A percentile compares a stretch with the other conserved stretches of the same genome.
Conservation (phyloP, 1,139 yeast genomes). For the Kodamaea alishanica region DNA sequence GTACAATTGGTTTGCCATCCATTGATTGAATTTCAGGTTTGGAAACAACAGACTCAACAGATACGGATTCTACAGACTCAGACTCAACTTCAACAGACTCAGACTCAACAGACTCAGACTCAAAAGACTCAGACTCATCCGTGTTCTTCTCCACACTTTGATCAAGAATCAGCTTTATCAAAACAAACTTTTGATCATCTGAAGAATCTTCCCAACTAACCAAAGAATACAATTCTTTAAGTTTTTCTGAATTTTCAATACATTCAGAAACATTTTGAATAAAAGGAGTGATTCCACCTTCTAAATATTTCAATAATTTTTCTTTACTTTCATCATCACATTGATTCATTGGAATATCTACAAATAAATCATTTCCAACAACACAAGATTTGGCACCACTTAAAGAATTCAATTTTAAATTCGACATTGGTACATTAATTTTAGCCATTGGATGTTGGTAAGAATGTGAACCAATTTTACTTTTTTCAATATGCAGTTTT, state of each 20-base stretch:
- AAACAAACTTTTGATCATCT: slow-evolving; percentile 17
- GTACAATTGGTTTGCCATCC: slow-evolving; percentile 1
- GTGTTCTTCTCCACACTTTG: neutral
- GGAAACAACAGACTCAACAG: neutral
- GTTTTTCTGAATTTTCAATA: slow-evolving; percentile 26
- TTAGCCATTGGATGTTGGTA: slow-evolving; percentile 33
- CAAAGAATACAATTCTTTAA: slow-evolving; percentile 19
- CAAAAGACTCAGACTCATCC: neutral
- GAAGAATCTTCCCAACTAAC: slow-evolving; percentile 12
- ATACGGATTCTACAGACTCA: neutral
- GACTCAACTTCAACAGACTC: neutral
- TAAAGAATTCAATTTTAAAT: slow-evolving; percentile 3
- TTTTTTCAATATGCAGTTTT: slow-evolving; percentile 11
- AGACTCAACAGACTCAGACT: neutral
- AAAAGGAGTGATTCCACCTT: slow-evolving; percentile 19
- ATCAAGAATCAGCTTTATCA: neutral
- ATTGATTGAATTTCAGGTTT: too few relatives aligned
- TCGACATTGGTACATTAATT: slow-evolving; percentile 16
- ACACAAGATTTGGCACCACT: neutral
- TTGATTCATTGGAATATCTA: slow-evolving; percentile 27
- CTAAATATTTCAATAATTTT: slow-evolving; percentile 19
- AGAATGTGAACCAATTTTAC: slow-evolving; percentile 22
- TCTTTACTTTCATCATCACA: slow-evolving; percentile 19
- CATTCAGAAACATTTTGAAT: slow-evolving; percentile 20
- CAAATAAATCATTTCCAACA: slow-evolving; percentile 4